A percentile compares a stretch with the other conserved stretches of the same genome.
Evolutionary conservation across 306 rosid species (phyloP).

Genomic region (Pyrus pyrifolia): DNA sequence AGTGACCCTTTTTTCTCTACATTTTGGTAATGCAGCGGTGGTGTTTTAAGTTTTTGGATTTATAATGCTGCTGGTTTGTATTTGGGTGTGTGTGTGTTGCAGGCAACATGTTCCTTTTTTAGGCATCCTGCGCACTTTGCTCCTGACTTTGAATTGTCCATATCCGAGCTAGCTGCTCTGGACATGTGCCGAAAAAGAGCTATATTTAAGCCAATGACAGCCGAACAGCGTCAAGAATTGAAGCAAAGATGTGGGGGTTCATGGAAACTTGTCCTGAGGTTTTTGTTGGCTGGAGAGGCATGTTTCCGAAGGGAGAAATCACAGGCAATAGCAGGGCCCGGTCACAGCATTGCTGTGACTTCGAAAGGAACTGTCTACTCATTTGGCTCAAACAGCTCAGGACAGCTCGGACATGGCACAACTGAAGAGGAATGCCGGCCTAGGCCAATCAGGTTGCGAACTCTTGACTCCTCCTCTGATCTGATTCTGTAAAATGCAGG

Average conservation of each 20-base stretch:
- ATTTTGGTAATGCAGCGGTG: slow-evolving; percentile 1
- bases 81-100: slow-evolving; percentile 36
- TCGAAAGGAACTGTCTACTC: slow-evolving; percentile 74
- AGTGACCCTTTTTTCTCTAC: slow-evolving; percentile 31
- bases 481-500: slow-evolving; percentile 18
- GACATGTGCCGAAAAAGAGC: slow-evolving; percentile 91
- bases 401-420: slow-evolving; percentile 92
- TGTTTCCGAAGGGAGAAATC: slow-evolving; percentile 87
- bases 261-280: slow-evolving; percentile 92
- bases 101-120: slow-evolving; percentile 96
- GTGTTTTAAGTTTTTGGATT: slow-evolving; percentile 17
- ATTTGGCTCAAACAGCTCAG: slow-evolving; percentile 82
- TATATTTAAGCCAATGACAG: slow-evolving; percentile 77
- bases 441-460: slow-evolving; percentile 66
- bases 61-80: slow-evolving; percentile 35
- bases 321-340: slow-evolving; percentile 94
- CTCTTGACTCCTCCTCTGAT: slow-evolving; percentile 11
- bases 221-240: slow-evolving; percentile 52
- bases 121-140: slow-evolving; percentile 80
- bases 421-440: slow-evolving; percentile 75
- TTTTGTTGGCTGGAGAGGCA: slow-evolving; percentile 78
- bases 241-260: slow-evolving; percentile 92
- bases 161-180: slow-evolving; percentile 85
- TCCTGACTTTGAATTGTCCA: slow-evolving; percentile 66
- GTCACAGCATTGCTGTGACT: slow-evolving; percentile 91